Evolutionary conservation across 768 basidiomycete genomes (phyloP).

Genomic region (Arthromyces matolae): DNA sequence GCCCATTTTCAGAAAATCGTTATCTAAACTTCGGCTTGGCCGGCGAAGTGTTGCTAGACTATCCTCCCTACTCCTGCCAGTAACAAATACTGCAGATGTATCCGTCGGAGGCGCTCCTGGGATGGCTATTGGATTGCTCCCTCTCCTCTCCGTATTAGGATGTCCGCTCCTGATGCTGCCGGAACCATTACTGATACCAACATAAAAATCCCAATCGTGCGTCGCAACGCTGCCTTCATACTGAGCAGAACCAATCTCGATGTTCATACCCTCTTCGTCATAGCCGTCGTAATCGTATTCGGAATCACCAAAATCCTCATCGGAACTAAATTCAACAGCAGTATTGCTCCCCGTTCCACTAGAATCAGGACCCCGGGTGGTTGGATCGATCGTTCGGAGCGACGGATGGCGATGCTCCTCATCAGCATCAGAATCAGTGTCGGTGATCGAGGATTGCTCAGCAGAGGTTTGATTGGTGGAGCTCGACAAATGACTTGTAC

Average conservation of each 20-base stretch:
- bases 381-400: slow-evolving; percentile 15
- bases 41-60: slow-evolving; percentile 57
- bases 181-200: slow-evolving; percentile 20
- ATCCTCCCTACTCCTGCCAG: slow-evolving; percentile 49
- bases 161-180: slow-evolving; percentile 21
- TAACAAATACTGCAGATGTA: slow-evolving; percentile 16
- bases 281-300: slow-evolving; percentile 32
- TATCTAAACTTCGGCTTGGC: slow-evolving; percentile 59
- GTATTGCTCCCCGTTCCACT: slow-evolving; percentile 22
- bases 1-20: slow-evolving; percentile 26
- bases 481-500: slow-evolving; percentile 26
- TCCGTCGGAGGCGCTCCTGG: slow-evolving; percentile 31
- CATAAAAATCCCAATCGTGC: slow-evolving; percentile 22
- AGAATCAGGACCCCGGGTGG: slow-evolving; percentile 26
- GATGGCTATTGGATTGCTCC: slow-evolving; percentile 62
- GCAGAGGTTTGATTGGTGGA: slow-evolving; percentile 33
- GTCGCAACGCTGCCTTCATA: slow-evolving; percentile 29
- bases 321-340: slow-evolving; percentile 41
- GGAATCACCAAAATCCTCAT: slow-evolving; percentile 43
- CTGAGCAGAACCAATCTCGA: slow-evolving; percentile 36
- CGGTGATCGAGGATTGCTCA: slow-evolving; percentile 33
- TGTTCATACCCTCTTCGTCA: slow-evolving; percentile 34
- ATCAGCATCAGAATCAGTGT: slow-evolving; percentile 36
- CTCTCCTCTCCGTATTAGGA: slow-evolving; percentile 33
- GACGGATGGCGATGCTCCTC: slow-evolving; percentile 33